Evolutionary conservation across 345 rosid genomes (phyloP).

Genomic region (Citrus cavaleriei): DNA sequence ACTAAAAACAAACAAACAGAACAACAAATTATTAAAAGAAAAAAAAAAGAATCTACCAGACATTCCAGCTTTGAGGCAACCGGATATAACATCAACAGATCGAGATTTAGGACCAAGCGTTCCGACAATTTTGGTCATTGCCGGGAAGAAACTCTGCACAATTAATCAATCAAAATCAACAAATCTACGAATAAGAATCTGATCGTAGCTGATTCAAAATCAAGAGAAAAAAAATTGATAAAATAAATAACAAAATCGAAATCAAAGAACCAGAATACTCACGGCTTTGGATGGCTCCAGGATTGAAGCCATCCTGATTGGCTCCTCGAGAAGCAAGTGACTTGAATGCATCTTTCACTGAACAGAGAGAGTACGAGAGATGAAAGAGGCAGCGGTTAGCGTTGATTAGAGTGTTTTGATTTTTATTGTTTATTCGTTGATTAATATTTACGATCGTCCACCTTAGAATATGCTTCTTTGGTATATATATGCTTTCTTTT

Average conservation of each 20-base stretch:
- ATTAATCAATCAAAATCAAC: background rate
- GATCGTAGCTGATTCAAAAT: background rate
- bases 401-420: background rate
- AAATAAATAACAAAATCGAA: background rate
- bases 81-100: constrained; percentile 67
- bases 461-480: background rate
- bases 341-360: constrained; percentile 70
- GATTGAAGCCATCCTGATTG: constrained; percentile 97
- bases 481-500: background rate
- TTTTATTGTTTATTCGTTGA: background rate
- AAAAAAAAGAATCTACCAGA: constrained; percentile 42
- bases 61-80: constrained; percentile 90
- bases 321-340: constrained; percentile 96
- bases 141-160: constrained; percentile 82
- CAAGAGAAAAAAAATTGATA: background rate
- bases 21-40: background rate
- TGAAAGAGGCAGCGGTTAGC: background rate
- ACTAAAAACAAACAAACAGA: background rate
- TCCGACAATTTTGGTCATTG: constrained; percentile 95
- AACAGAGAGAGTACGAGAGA: background rate
- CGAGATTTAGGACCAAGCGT: constrained; percentile 87
- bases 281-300: constrained; percentile 96
- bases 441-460: background rate
- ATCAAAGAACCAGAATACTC: constrained; percentile 14
- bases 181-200: background rate